These are phyloP conservation scores for Fusarium annulatum DNA, from an alignment of 2,329 filamentous ascomycete species.

Conservation along the genomic window DNA sequence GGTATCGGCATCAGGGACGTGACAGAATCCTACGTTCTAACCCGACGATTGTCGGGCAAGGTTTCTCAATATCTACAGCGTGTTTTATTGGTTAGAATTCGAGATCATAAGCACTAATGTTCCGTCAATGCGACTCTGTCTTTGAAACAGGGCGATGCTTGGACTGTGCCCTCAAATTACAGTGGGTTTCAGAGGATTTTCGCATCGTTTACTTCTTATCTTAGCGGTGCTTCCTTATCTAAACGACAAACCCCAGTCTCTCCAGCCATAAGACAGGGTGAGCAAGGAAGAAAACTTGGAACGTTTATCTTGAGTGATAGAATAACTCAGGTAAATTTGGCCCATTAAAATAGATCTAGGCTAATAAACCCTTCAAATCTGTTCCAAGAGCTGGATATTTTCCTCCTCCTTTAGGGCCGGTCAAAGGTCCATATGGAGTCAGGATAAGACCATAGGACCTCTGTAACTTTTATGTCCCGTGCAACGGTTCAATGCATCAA, in stretches of 20 bases:
- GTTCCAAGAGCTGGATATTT: too few species aligned
- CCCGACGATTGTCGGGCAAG: background rate
- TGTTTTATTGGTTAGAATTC: background rate
- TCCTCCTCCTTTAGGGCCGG: too few species aligned
- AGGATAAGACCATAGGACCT: too few species aligned
- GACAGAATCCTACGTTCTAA: background rate
- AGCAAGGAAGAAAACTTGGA: background rate
- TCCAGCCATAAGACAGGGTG: background rate
- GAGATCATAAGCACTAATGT: background rate
- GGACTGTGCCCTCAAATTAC: background rate
- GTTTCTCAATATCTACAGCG: background rate
- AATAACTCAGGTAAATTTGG: background rate
- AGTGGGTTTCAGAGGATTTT: background rate
- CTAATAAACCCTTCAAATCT: too few species aligned
- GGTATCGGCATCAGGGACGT: background rate
- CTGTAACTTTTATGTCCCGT: background rate
- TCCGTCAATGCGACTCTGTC: background rate
- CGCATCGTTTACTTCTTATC: background rate
- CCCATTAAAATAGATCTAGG: too few species aligned
- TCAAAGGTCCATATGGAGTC: too few species aligned
- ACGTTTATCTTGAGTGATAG: background rate
- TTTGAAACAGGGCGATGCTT: background rate
- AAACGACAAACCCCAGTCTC: background rate
- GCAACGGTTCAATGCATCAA: background rate
- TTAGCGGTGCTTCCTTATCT: background rate